Percentiles rank a stretch among this genome's conserved stretches.
Conservation (phyloP, 352 stramenopile genomes). For the Phytophthora citricola region DNA sequence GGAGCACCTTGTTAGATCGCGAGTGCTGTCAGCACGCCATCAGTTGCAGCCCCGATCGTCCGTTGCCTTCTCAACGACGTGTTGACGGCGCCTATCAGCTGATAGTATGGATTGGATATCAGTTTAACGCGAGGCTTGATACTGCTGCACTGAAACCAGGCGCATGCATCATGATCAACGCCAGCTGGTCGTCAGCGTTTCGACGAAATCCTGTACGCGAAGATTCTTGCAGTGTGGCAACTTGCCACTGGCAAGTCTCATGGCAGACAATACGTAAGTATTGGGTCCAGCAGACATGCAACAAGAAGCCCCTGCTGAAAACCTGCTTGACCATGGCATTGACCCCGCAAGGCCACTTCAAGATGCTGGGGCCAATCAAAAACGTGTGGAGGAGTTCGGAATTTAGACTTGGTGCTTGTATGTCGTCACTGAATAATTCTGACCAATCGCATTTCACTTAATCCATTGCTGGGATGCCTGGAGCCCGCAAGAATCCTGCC, state of each 20-base stretch:
- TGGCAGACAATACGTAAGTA: no score
- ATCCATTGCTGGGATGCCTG: conserved; percentile 3
- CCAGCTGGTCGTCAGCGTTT: conserved; percentile 10
- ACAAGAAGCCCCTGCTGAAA: background rate
- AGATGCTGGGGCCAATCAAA: conserved; percentile 19
- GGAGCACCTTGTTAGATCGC: no score
- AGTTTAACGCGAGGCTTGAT: conserved; percentile 1
- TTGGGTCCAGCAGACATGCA: background rate
- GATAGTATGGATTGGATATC: background rate
- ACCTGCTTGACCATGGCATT: background rate
- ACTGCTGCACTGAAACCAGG: conserved; percentile 4
- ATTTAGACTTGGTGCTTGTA: conserved; percentile 21
- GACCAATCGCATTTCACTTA: background rate
- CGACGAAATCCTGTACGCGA: conserved; percentile 5
- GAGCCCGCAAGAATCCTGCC: background rate
- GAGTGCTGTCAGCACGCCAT: background rate
- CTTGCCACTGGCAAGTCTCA: no score
- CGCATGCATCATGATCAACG: conserved; percentile 1
- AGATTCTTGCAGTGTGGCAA: no score
- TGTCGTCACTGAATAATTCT: background rate
- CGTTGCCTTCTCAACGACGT: no score
- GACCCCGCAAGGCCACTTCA: conserved; percentile 2
- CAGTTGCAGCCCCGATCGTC: no score
- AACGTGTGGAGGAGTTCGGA: conserved; percentile 8
- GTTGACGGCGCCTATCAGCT: no score